These are phyloP conservation scores for Xylaria flabelliformis DNA, from an alignment of 495 filamentous ascomycete genomes.

Conservation along the genomic window DNA sequence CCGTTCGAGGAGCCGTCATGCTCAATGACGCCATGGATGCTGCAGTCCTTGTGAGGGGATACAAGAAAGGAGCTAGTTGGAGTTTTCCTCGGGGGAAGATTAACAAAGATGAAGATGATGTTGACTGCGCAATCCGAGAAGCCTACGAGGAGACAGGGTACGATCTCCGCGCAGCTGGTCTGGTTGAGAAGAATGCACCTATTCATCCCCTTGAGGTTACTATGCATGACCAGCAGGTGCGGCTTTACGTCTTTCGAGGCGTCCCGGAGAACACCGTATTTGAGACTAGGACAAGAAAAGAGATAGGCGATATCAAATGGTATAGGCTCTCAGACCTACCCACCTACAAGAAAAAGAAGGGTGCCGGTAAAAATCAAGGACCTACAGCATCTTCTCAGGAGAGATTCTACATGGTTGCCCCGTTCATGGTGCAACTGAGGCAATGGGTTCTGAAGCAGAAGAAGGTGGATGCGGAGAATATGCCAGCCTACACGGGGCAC, in stretches of 20 bases:
- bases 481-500: conserved; percentile 26
- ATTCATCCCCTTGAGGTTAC: conserved; percentile 83
- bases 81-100: conserved; percentile 97
- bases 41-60: conserved; percentile 90
- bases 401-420: conserved; percentile 98
- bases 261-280: conserved; percentile 86
- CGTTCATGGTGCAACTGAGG: conserved; percentile 83
- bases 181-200: conserved; percentile 70
- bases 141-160: conserved; percentile 96
- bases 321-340: conserved; percentile 88
- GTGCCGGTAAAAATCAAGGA: conserved; percentile 60
- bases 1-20: conserved; percentile 91
- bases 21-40: conserved; percentile 91
- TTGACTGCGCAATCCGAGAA: conserved; percentile 91
- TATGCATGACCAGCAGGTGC: conserved; percentile 91
- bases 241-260: conserved; percentile 86
- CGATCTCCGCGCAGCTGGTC: conserved; percentile 73
- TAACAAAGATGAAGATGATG: conserved; percentile 91
- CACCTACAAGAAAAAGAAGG: conserved; percentile 70
- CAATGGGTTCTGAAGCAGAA: conserved; percentile 89
- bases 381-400: conserved; percentile 69
- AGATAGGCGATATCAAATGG: conserved; percentile 96
- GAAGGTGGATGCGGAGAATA: conserved; percentile 63
- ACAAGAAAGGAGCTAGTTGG: conserved; percentile 96
- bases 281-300: conserved; percentile 88